Percentiles rank a stretch among this genome's conserved stretches.
phyloP scores from a whole-genome alignment of 1,284 basidiomycete genomes.

The Fomitopsis betulina region DNA sequence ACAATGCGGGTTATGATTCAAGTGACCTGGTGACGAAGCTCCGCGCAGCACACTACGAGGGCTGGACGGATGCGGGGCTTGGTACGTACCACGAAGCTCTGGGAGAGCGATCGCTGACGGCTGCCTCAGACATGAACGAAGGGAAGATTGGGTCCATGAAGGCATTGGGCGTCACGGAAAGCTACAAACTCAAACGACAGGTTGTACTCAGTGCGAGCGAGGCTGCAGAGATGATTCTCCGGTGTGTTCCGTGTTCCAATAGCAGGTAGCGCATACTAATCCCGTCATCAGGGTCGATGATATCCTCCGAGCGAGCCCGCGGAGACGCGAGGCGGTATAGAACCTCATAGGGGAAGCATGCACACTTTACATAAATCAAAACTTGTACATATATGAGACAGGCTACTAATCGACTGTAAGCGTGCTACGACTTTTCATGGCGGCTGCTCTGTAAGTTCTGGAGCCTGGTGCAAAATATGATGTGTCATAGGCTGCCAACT shows the following conservation, averaged over 20 bases:
- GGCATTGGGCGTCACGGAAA: conserved; percentile 88
- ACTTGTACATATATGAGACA: background rate
- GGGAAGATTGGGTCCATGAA: conserved; percentile 88
- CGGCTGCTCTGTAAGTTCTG: too few relatives aligned
- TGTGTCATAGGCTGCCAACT: too few relatives aligned
- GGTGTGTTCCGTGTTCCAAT: conserved; percentile 53
- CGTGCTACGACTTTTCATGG: background rate
- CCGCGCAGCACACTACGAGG: conserved; percentile 93
- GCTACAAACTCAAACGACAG: conserved; percentile 96
- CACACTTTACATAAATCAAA: background rate
- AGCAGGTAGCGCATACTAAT: background rate
- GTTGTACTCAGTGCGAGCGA: conserved; percentile 94
- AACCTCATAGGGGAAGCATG: background rate
- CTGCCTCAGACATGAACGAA: conserved; percentile 74
- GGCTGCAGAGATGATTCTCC: conserved; percentile 97
- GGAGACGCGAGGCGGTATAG: conserved; percentile 24
- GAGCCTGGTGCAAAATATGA: too few relatives aligned
- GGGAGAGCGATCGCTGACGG: background rate
- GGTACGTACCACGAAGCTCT: conserved; percentile 42
- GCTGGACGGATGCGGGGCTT: conserved; percentile 79
- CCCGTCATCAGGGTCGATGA: conserved; percentile 18
- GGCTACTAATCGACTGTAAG: background rate
- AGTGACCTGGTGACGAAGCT: conserved; percentile 91
- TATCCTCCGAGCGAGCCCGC: conserved; percentile 22
- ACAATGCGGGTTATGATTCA: conserved; percentile 97